These are phyloP conservation scores for Aspergillus aculeatinus DNA, from an alignment of 2,329 filamentous ascomycete species.

Conservation along the genomic window DNA sequence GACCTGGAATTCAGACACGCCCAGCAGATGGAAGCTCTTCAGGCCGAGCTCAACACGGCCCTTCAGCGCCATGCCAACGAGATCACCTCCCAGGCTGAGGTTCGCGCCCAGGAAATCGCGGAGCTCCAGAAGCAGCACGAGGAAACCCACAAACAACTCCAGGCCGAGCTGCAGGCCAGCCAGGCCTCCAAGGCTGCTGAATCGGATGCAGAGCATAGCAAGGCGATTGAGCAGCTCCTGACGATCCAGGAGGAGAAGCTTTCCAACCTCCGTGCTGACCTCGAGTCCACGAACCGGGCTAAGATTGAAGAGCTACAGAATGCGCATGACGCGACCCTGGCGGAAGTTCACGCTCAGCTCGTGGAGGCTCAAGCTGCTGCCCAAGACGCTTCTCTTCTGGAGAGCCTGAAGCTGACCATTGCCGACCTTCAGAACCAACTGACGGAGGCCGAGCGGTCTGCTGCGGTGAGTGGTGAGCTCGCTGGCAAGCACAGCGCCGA, in stretches of 20 bases:
- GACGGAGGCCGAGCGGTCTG: conserved; percentile 52
- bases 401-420: conserved; percentile 42
- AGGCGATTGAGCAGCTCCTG: conserved; percentile 43
- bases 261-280: conserved; percentile 35
- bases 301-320: conserved; percentile 39
- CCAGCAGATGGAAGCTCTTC: conserved; percentile 30
- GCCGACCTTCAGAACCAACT: conserved; percentile 63
- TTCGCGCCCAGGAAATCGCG: conserved; percentile 31
- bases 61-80: conserved; percentile 28
- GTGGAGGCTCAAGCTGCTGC: conserved; percentile 35
- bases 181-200: conserved; percentile 36
- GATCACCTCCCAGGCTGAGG: conserved; percentile 30
- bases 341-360: conserved; percentile 36
- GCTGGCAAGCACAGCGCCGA: conserved; percentile 46
- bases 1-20: conserved; percentile 34
- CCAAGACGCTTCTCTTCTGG: conserved; percentile 38
- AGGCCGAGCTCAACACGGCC: conserved; percentile 23
- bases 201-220: conserved; percentile 39
- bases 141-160: conserved; percentile 32
- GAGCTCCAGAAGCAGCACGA: conserved; percentile 38
- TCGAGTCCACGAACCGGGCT: conserved; percentile 36
- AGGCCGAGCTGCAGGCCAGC: conserved; percentile 39
- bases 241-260: conserved; percentile 41
- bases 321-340: conserved; percentile 35
- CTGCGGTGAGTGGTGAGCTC: conserved; percentile 44